These are phyloP conservation scores for Mycotypha africana DNA, from an alignment of 371 early-diverging fungal genomes.

Conservation along the genomic window DNA sequence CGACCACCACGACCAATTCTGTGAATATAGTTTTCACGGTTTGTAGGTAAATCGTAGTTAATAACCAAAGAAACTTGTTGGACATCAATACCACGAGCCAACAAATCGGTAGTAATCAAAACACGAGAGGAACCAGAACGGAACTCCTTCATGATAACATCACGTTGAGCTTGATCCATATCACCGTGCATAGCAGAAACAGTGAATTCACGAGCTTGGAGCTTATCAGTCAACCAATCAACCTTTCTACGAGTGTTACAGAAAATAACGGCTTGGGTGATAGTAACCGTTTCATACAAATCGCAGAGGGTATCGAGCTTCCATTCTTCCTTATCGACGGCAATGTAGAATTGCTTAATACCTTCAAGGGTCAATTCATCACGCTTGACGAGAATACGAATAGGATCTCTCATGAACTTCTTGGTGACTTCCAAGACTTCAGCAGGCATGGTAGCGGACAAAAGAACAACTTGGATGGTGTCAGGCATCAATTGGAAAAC, in stretches of 20 bases:
- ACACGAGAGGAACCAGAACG: slow-evolving; percentile 92
- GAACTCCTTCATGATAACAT: slow-evolving; percentile 97
- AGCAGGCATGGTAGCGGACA: slow-evolving; percentile 91
- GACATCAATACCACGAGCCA: slow-evolving; percentile 99
- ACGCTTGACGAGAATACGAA: slow-evolving; percentile 93
- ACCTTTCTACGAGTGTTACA: slow-evolving; percentile 95
- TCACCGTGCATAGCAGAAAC: slow-evolving; percentile 97
- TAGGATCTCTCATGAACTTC: slow-evolving; percentile 90
- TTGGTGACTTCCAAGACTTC: slow-evolving; percentile 90
- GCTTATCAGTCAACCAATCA: slow-evolving; percentile 83
- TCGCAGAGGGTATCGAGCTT: slow-evolving; percentile 89
- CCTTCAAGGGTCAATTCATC: slow-evolving; percentile 95
- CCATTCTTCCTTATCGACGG: slow-evolving; percentile 89
- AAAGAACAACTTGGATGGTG: slow-evolving; percentile 80
- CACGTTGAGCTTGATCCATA: slow-evolving; percentile 95
- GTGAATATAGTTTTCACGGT: slow-evolving; percentile 97
- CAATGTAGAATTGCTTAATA: slow-evolving; percentile 93
- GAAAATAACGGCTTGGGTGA: slow-evolving; percentile 96
- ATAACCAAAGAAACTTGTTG: slow-evolving; percentile 98
- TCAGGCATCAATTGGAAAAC: slow-evolving; percentile 86
- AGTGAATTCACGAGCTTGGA: slow-evolving; percentile 82
- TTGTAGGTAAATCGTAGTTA: slow-evolving; percentile 94
- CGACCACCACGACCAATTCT: slow-evolving; percentile 99
- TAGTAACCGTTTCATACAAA: slow-evolving; percentile 87
- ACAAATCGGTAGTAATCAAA: slow-evolving; percentile 97